Evolutionary conservation across 1,284 basidiomycete species (phyloP).

Genomic region (Irpex sp.): DNA sequence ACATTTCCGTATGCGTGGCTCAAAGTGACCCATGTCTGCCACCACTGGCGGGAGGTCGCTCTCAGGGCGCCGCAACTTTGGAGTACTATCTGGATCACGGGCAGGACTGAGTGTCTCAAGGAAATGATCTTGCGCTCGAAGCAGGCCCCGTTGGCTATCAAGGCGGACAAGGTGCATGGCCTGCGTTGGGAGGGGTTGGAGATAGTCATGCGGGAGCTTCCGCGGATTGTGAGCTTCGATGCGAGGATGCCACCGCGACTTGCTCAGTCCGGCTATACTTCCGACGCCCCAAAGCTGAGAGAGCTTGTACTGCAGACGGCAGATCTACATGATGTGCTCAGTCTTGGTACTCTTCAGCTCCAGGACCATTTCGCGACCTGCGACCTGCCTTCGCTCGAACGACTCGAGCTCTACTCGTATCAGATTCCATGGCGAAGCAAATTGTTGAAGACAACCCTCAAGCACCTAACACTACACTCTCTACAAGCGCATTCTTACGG

Average conservation of each 20-base stretch:
- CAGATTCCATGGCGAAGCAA: not conserved
- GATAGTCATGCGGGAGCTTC: not conserved
- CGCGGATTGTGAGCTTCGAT: not conserved
- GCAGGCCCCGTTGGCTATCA: not conserved
- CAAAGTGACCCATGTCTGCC: slow-evolving; percentile 9
- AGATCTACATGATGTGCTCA: not conserved
- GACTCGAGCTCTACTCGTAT: not conserved
- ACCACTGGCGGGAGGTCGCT: slow-evolving; percentile 9
- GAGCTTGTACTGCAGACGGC: not conserved
- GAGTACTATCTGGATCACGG: not conserved
- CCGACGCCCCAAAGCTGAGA: not conserved
- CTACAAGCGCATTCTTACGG: not conserved
- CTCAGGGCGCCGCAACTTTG: slow-evolving; percentile 8
- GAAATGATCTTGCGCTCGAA: slow-evolving; percentile 5
- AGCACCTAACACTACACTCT: not conserved
- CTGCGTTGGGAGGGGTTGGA: not conserved
- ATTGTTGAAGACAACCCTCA: not conserved
- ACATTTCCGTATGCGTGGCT: slow-evolving; percentile 1
- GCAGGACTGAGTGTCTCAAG: not conserved
- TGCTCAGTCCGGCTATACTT: not conserved
- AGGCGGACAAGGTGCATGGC: not conserved
- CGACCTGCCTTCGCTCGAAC: not conserved
- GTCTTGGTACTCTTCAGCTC: not conserved
- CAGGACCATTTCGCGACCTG: not conserved
- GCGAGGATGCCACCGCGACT: not conserved